Conservation (phyloP, 441 rosid species). For the Populus hybrid region DNA sequence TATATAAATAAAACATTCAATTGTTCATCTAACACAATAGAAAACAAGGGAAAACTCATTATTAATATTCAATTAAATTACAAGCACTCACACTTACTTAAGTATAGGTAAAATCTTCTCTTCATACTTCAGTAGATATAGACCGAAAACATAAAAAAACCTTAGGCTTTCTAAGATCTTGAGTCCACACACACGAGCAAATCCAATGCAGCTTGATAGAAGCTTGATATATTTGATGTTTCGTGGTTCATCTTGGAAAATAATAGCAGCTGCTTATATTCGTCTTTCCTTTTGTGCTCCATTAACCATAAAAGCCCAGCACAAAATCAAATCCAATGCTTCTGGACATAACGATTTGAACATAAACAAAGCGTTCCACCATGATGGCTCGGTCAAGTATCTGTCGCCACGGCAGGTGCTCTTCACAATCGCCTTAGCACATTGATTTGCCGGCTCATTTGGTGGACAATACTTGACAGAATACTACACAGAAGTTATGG, state of each 20-base stretch:
- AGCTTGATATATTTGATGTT: not conserved
- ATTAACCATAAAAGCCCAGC: not conserved
- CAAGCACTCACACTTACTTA: not conserved
- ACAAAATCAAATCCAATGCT: constrained; percentile 19
- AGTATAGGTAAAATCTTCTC: not conserved
- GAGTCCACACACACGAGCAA: too few species aligned
- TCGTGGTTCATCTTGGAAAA: not conserved
- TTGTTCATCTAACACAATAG: not conserved
- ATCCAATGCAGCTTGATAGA: too few species aligned
- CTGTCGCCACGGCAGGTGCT: constrained; percentile 53
- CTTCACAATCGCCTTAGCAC: constrained; percentile 45
- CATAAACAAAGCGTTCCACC: constrained; percentile 29
- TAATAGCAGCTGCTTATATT: not conserved
- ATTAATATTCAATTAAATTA: too few species aligned
- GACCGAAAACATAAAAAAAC: too few species aligned
- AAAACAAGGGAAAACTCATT: not conserved
- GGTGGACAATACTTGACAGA: constrained; percentile 13
- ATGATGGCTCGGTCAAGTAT: constrained; percentile 47
- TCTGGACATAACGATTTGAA: constrained; percentile 34
- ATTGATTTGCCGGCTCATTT: constrained; percentile 27
- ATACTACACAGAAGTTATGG: not conserved
- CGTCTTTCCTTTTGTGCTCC: not conserved
- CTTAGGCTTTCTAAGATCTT: too few species aligned
- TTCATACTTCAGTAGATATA: not conserved
- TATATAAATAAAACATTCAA: too few species aligned